Evolutionary conservation across 2,329 filamentous ascomycete species (phyloP).

Genomic region (Colletotrichum abscissum): DNA sequence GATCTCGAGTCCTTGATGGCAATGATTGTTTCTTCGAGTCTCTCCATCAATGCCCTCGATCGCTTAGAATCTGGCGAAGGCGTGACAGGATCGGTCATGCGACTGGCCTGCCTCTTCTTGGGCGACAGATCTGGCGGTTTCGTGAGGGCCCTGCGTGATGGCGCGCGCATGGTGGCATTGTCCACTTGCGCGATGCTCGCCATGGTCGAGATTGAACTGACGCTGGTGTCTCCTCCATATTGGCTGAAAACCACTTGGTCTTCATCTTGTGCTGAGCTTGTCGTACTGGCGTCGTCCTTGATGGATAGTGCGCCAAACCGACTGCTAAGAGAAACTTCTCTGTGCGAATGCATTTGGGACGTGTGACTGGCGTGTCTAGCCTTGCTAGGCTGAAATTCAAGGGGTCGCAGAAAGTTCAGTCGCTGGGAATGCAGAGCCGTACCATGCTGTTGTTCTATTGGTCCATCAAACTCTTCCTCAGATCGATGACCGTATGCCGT

Average conservation of each 20-base stretch:
- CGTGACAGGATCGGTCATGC: slow-evolving; percentile 30
- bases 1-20: slow-evolving; percentile 48
- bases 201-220: slow-evolving; percentile 20
- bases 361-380: slow-evolving; percentile 41
- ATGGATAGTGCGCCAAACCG: slow-evolving; percentile 54
- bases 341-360: slow-evolving; percentile 44
- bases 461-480: slow-evolving; percentile 50
- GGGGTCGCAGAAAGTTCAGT: slow-evolving; percentile 19
- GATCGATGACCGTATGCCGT: slow-evolving; percentile 55
- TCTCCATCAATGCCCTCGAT: slow-evolving; percentile 37
- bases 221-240: slow-evolving; percentile 38
- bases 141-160: not conserved
- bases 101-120: slow-evolving; percentile 33
- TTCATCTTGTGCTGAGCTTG: slow-evolving; percentile 39
- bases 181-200: slow-evolving; percentile 37
- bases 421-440: slow-evolving; percentile 40
- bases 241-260: slow-evolving; percentile 60
- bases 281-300: slow-evolving; percentile 41
- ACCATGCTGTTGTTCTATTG: slow-evolving; percentile 47
- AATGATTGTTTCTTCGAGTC: slow-evolving; percentile 42
- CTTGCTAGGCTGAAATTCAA: slow-evolving; percentile 38
- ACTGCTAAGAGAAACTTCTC: slow-evolving; percentile 57
- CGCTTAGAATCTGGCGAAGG: slow-evolving; percentile 33
- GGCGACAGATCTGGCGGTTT: slow-evolving; percentile 29
- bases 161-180: slow-evolving; percentile 40